Evolutionary conservation across 305 asterid species (phyloP).

Genomic region (Solanum chacoense): DNA sequence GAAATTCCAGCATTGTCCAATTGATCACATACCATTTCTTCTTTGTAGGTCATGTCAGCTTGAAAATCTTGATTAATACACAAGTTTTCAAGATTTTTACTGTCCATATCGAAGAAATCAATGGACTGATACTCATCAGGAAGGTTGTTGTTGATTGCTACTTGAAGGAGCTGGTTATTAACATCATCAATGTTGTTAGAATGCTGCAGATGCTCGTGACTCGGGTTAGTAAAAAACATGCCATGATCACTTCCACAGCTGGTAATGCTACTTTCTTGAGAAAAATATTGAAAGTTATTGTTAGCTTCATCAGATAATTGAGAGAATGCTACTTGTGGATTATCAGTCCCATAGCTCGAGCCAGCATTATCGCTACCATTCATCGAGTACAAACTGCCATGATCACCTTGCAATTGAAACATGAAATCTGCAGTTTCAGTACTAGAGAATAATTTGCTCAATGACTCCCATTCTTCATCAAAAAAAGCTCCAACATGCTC

Average conservation of each 20-base stretch:
- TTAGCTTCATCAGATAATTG: neutral
- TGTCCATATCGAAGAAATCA: constrained; percentile 10
- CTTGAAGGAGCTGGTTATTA: neutral
- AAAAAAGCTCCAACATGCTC: constrained; percentile 34
- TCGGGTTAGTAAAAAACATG: constrained; percentile 2
- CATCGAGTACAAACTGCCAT: neutral
- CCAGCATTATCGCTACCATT: neutral
- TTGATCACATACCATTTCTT: constrained; percentile 8
- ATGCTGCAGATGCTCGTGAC: constrained; percentile 1
- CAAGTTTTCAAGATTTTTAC: neutral
- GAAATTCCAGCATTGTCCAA: neutral
- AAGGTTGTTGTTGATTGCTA: neutral
- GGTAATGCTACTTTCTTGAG: constrained; percentile 44
- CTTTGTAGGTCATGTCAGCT: constrained; percentile 22
- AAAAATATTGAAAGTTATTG: constrained; percentile 17
- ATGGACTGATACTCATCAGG: constrained; percentile 13
- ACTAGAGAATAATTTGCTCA: constrained; percentile 36
- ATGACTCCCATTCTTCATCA: constrained; percentile 68
- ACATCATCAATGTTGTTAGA: neutral
- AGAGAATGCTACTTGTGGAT: neutral
- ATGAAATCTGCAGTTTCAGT: constrained; percentile 32
- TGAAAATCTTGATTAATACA: constrained; percentile 13
- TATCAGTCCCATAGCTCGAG: neutral
- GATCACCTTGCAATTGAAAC: constrained; percentile 16
- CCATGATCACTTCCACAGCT: constrained; percentile 16